Conservation (phyloP, 805 yeast genomes). For the Candida namnaoensis region DNA sequence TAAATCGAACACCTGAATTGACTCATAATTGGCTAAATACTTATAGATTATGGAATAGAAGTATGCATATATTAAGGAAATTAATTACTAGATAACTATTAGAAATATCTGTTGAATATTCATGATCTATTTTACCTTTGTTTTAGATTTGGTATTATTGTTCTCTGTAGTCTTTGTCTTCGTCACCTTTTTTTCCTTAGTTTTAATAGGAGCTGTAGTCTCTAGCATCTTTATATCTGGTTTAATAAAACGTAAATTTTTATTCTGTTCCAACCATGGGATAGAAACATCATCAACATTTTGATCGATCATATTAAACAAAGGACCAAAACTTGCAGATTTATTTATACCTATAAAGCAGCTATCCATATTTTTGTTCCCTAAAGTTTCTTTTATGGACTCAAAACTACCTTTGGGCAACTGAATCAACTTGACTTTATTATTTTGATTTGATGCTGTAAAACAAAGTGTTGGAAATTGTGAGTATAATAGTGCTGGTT, state of each 20-base stretch:
- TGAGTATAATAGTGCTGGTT: conserved; percentile 39
- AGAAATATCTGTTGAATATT: no score
- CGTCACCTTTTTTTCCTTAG: conserved; percentile 16
- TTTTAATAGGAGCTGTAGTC: conserved; percentile 36
- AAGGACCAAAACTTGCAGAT: conserved; percentile 10
- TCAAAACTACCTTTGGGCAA: conserved; percentile 36
- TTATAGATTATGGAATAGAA: background rate
- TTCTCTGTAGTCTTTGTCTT: background rate
- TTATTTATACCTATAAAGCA: conserved; percentile 23
- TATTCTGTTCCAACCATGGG: conserved; percentile 31
- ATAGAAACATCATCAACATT: conserved; percentile 28
- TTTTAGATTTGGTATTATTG: background rate
- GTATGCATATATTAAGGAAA: background rate
- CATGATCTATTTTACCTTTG: no score
- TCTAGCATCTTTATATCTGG: conserved; percentile 33
- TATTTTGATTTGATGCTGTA: conserved; percentile 25
- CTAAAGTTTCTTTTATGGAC: conserved; percentile 22
- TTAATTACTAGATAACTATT: background rate
- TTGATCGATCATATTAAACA: conserved; percentile 16
- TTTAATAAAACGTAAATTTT: conserved; percentile 21
- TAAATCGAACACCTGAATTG: background rate
- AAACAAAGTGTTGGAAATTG: conserved; percentile 51
- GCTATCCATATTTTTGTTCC: conserved; percentile 13
- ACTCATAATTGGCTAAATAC: background rate
- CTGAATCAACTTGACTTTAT: conserved; percentile 44